Evolutionary conservation across 306 rosid genomes (phyloP), one percentile per base, ranked within the genome.

Genomic region (Rubus idaeus): DNA sequence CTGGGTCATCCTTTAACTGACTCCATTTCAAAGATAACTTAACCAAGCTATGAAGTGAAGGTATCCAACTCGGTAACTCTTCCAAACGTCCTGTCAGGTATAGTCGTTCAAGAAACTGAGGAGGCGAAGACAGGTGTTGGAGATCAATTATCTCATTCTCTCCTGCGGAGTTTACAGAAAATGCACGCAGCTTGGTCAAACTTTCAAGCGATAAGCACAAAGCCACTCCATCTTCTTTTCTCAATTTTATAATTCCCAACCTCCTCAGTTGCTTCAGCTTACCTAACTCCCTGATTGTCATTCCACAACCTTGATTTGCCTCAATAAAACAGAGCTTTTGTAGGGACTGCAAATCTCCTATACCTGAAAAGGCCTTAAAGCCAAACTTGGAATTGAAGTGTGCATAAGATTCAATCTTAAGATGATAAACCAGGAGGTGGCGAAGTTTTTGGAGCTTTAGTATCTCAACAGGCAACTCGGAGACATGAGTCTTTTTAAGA

Each of bases 1-100:
- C 71, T 3, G 85, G 87, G 60, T 86, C 87, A 9, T 75, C 83
- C 57, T 74, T 44, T 13, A 86, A 70, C n/a, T 40, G 40, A 63
- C 83, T 66, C 79, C 87, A 81, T 21, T 80, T 79, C 41, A 86
- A 70, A 51, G 56, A 76, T 40, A 86, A 14, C 55, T 68, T 74
- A 61, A 42, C 81, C 79, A 86, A 44, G 40, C 79, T 20, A 10
- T 49, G 71, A 16, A 83, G 84, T 71, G 82, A 78, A 66, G 85
- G 75, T 30, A 83, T 67, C 89, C 85, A 86, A 30, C 42, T 39
- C 4, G 85, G 89, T 26, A 86, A 18, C 70, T 75, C 78, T 10
- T 80, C 85, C 63, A 86, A 42, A 6, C 77, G 71, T n/a, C 89
- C 89, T 52, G 67, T 73, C 79, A 86, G 74, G 79, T 65, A 81